Base-by-base conservation (phyloP, 2,329 filamentous ascomycete genomes). In the Verticillium isaacii region DNA sequence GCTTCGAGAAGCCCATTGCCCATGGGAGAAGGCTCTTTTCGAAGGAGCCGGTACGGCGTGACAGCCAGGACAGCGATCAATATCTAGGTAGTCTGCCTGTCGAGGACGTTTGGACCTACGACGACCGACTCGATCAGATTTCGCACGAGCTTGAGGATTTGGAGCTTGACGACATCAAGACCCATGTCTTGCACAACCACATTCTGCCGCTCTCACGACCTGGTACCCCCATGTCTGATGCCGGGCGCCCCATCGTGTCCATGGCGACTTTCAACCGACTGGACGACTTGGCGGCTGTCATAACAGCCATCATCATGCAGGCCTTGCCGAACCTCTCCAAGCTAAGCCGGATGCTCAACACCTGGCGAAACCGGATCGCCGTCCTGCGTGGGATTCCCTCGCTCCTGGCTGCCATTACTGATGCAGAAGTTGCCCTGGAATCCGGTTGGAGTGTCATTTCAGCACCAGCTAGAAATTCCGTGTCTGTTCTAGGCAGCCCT, bases 271-370 rank as follows among this genome's bases (percentile, higher is more conserved):
- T 91, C 74, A 85, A 84, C 65, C 88, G 85, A 64, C 86, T 98
- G 80, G 93, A 95, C 68, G 95, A 98, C 73, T 87, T 97, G 69
- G 93, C 92, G 9, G 92, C 94, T 29, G 84, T 98, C 56, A 85
- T 98, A 61, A 97, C 95, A 1, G 91, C 93, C 32, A 96, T 94
- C 37, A 90, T 97, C 19, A 78, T 99, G n/a, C 91, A 95, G 71
- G 87, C 92, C 3, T 81, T 99, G 23, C 95, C 95, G 1, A 89
- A 90, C 63, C 78, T 97, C 52, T 89, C 92, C 11, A 88, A 84
- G 60, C 76, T 99, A 25, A 87, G 86, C 60, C 83, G 84, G 9
- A 76, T 96, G n/a, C 79, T 98, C 58, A 85, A 87, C 61, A 83
- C 83, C 2, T 99, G 95, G 95, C 87, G 83, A 32, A 82, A 90